Evolutionary conservation across 805 yeast genomes (phyloP).

Genomic region (Lipomyces japonicus): DNA sequence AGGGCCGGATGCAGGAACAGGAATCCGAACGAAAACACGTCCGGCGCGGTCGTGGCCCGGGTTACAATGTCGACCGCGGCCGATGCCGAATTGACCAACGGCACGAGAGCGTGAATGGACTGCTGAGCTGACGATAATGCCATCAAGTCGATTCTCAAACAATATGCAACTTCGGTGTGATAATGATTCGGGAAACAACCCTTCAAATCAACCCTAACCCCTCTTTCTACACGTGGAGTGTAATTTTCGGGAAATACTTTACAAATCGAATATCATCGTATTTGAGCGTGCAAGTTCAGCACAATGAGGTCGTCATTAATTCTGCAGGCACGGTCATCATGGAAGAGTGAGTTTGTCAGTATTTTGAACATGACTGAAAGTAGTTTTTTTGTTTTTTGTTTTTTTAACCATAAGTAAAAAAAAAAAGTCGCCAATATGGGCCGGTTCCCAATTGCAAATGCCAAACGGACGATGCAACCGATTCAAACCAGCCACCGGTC

Average conservation of each 20-base stretch:
- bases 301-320: conserved; percentile 37
- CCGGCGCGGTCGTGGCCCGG: conserved; percentile 20
- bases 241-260: neutral
- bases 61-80: conserved; percentile 23
- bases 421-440: conserved; percentile 78
- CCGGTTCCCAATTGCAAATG: conserved; percentile 88
- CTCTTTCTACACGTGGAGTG: too few species aligned
- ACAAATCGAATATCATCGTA: neutral
- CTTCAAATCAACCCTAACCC: too few species aligned
- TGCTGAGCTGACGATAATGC: too few species aligned
- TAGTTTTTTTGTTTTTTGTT: neutral
- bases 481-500: conserved; percentile 94
- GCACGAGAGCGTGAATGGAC: conserved; percentile 17
- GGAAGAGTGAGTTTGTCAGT: conserved; percentile 38
- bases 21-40: conserved; percentile 13
- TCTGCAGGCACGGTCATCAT: conserved; percentile 42
- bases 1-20: conserved; percentile 4
- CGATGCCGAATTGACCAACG: conserved; percentile 13
- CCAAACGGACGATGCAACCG: conserved; percentile 73
- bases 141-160: conserved; percentile 7
- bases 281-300: neutral
- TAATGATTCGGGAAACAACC: too few species aligned
- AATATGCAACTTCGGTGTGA: neutral
- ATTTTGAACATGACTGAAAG: neutral
- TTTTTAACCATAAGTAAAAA: neutral